These are phyloP conservation scores for Cercospora sp. DNA, from an alignment of 2,329 filamentous ascomycete species.

Conservation along the genomic window DNA sequence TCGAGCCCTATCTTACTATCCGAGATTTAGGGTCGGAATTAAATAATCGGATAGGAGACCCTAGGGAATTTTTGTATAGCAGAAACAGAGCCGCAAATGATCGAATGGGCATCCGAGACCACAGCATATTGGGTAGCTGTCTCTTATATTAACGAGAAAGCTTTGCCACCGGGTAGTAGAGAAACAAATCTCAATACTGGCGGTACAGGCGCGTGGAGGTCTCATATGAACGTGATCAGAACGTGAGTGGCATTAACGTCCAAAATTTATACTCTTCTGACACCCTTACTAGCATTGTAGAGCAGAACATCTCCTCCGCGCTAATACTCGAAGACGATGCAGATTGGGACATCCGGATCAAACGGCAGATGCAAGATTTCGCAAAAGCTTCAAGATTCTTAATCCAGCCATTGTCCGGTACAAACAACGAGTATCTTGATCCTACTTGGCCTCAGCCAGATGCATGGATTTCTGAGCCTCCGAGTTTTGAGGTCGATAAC, in stretches of 20 bases:
- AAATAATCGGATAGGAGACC: too few species aligned
- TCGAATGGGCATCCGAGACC: too few species aligned
- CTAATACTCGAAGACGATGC: background rate
- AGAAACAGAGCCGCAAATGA: too few species aligned
- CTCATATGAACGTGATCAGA: constrained; percentile 11
- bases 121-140: too few species aligned
- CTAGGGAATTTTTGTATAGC: too few species aligned
- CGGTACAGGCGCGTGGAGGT: background rate
- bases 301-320: background rate
- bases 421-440: background rate
- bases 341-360: background rate
- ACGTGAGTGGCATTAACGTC: background rate
- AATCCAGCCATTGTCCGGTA: background rate
- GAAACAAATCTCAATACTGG: background rate
- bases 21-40: too few species aligned
- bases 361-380: background rate
- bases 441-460: background rate
- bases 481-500: background rate
- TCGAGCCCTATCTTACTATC: too few species aligned
- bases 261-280: background rate
- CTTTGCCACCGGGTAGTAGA: background rate
- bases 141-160: background rate
- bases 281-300: background rate
- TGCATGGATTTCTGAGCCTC: background rate
- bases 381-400: background rate